Evolutionary conservation across 176 grass and related monocot species (phyloP).

Genomic region (Cenchrus americanus): DNA sequence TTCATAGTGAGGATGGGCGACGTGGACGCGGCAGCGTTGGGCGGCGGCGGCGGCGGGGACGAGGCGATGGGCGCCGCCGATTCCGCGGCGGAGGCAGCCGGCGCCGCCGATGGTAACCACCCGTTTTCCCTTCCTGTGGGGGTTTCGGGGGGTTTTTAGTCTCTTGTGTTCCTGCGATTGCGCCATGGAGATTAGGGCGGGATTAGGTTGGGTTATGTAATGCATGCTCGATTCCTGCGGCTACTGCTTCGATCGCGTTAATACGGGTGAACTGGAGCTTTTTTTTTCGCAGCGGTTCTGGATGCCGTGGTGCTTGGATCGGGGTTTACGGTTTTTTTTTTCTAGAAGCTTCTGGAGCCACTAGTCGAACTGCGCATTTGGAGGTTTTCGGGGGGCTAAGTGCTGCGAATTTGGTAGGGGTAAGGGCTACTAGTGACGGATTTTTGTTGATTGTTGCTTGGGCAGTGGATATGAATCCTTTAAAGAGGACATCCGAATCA

Average conservation of each 20-base stretch:
- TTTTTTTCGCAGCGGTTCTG: background rate
- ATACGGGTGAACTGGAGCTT: background rate
- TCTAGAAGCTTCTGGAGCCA: constrained; percentile 10
- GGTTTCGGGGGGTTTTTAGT: constrained; percentile 15
- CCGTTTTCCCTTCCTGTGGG: background rate
- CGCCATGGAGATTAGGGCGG: background rate
- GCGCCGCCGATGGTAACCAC: constrained; percentile 32
- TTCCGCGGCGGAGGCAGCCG: background rate
- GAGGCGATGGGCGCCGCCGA: background rate
- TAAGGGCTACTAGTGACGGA: background rate
- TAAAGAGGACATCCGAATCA: constrained; percentile 43
- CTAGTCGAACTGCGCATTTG: background rate
- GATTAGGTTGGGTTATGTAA: background rate
- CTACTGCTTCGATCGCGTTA: background rate
- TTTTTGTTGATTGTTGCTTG: constrained; percentile 22
- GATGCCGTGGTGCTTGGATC: background rate
- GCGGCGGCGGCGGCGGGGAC: background rate
- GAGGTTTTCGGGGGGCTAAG: background rate
- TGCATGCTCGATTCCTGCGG: background rate
- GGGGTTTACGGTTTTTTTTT: background rate
- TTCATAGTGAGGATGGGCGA: background rate
- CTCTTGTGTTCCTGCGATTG: background rate
- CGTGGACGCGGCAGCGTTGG: background rate
- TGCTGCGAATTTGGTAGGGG: background rate
- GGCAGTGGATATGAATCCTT: constrained; percentile 36